phyloP scores from a whole-genome alignment of 2,329 filamentous ascomycete species.

The Alternaria viburni region DNA sequence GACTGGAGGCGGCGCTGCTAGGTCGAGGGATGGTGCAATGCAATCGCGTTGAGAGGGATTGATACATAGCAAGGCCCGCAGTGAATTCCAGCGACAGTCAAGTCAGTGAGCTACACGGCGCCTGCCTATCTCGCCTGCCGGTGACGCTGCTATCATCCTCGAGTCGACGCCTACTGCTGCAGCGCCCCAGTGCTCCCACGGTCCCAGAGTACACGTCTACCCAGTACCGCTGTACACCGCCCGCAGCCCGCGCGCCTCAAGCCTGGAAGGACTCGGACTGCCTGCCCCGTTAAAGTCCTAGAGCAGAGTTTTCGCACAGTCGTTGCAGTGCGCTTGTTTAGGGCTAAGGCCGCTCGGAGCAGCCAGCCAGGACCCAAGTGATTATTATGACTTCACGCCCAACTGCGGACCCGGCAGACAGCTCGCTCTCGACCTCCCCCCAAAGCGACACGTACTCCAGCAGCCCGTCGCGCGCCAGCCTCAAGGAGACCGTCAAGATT shows the following conservation, averaged over 20 bases:
- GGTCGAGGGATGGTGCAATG: slow-evolving; percentile 1
- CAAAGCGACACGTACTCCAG: slow-evolving; percentile 15
- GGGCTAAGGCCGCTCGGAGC: slow-evolving; percentile 40
- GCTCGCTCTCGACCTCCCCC: slow-evolving; percentile 21
- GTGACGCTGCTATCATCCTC: slow-evolving; percentile 1
- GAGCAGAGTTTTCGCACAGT: slow-evolving; percentile 44
- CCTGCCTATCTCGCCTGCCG: slow-evolving; percentile 25
- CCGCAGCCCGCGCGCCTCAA: slow-evolving; percentile 31
- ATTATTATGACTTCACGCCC: slow-evolving; percentile 47
- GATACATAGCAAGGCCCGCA: not conserved
- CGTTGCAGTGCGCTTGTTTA: slow-evolving; percentile 37
- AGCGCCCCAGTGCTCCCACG: slow-evolving; percentile 18
- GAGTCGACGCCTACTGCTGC: not conserved
- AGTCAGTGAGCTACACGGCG: slow-evolving; percentile 22
- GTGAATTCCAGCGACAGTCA: not conserved
- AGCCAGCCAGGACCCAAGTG: slow-evolving; percentile 35
- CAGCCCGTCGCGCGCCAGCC: slow-evolving; percentile 22
- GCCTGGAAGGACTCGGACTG: slow-evolving; percentile 34
- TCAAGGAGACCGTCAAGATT: slow-evolving; percentile 26
- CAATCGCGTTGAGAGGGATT: not conserved
- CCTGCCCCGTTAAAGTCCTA: slow-evolving; percentile 40
- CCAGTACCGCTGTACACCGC: slow-evolving; percentile 35
- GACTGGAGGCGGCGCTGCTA: not conserved
- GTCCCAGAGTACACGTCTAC: slow-evolving; percentile 23
- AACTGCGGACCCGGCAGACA: slow-evolving; percentile 27